phyloP scores from a whole-genome alignment of 2,329 filamentous ascomycete genomes.

The Trichocomaceae sp. region DNA sequence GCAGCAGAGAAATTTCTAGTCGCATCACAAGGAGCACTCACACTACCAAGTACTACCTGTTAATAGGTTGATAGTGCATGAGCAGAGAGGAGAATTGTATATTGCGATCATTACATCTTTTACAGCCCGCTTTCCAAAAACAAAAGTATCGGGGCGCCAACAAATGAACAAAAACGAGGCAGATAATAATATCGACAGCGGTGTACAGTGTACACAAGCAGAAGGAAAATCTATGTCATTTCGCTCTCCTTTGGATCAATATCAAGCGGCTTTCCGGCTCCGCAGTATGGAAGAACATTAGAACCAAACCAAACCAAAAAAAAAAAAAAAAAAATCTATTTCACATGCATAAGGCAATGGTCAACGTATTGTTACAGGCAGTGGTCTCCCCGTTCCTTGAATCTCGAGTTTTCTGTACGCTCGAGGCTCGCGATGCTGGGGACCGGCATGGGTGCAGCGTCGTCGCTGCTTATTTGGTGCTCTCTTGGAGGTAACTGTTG shows the following conservation, averaged over 20 bases:
- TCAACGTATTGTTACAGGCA: constrained; percentile 34
- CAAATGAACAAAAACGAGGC: constrained; percentile 19
- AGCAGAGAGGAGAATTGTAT: constrained; percentile 15
- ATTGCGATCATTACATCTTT: constrained; percentile 12
- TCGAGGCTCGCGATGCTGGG: constrained; percentile 9
- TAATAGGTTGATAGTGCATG: background rate
- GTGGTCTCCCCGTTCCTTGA: constrained; percentile 4
- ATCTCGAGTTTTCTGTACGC: constrained; percentile 8
- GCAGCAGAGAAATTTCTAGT: background rate
- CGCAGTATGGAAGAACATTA: constrained; percentile 1
- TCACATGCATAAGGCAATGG: constrained; percentile 19
- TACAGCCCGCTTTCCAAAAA: constrained; percentile 6
- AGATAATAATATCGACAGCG: constrained; percentile 18
- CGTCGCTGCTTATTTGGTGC: constrained; percentile 30
- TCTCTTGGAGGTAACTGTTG: constrained; percentile 35
- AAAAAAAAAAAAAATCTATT: constrained; percentile 23
- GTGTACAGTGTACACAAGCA: constrained; percentile 11
- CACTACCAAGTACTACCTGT: no score
- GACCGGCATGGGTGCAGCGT: constrained; percentile 3
- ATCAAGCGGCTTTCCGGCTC: constrained; percentile 11
- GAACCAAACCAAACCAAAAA: background rate
- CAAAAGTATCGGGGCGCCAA: background rate
- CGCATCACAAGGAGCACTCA: background rate
- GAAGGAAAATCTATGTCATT: constrained; percentile 15
- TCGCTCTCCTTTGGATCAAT: constrained; percentile 7